A percentile compares a stretch with the other conserved stretches of the same genome.
These are phyloP conservation scores for Tubosaeta sp. DNA, from an alignment of 768 basidiomycete species.

Conservation along the genomic window DNA sequence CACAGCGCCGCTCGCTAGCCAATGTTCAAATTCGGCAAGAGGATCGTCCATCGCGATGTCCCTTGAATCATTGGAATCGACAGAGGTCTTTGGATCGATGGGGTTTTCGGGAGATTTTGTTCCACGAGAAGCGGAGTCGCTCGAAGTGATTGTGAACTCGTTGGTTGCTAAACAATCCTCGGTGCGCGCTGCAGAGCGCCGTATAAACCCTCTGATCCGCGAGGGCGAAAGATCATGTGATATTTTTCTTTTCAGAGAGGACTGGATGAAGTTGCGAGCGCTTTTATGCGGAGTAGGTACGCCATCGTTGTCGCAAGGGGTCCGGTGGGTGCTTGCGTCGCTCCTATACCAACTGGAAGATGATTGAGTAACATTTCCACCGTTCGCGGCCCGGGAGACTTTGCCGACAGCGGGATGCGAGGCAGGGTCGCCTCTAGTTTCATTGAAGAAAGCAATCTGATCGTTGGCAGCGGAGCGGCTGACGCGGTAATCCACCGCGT, in stretches of 20 bases:
- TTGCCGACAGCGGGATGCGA: conserved; percentile 7
- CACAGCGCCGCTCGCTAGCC: conserved; percentile 63
- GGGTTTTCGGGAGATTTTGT: neutral
- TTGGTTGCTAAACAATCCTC: neutral
- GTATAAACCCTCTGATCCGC: conserved; percentile 23
- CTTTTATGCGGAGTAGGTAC: neutral
- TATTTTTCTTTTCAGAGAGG: conserved; percentile 1
- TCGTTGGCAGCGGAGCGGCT: neutral
- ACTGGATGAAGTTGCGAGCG: neutral
- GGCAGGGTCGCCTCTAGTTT: conserved; percentile 28
- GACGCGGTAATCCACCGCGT: neutral
- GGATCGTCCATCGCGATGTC: conserved; percentile 37
- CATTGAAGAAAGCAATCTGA: conserved; percentile 20
- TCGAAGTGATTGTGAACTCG: neutral
- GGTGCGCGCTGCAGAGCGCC: neutral
- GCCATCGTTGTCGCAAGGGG: neutral
- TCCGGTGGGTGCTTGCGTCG: conserved; percentile 4
- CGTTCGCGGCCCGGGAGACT: neutral
- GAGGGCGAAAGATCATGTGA: conserved; percentile 20
- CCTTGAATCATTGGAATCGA: neutral
- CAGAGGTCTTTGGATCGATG: neutral
- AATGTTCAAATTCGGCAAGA: conserved; percentile 63
- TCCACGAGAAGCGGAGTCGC: neutral
- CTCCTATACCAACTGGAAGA: conserved; percentile 7
- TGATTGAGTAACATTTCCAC: conserved; percentile 1